phyloP scores from a whole-genome alignment of 371 early-diverging fungal species.

The Conidiobolus incongruus region DNA sequence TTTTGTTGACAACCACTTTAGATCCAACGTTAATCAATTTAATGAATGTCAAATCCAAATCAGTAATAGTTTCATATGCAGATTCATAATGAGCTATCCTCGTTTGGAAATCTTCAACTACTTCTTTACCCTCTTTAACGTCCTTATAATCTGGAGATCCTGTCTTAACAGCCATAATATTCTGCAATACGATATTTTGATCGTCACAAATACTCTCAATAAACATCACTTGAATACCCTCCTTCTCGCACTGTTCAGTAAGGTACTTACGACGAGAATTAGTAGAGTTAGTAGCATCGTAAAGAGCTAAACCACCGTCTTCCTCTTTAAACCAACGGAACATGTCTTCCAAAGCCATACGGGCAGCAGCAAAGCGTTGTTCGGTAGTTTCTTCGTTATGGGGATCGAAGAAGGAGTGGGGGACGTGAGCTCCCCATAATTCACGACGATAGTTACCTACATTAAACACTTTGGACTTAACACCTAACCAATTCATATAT shows the following conservation, averaged over 20 bases:
- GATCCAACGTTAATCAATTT: constrained; percentile 85
- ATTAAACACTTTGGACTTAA: constrained; percentile 81
- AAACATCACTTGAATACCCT: constrained; percentile 73
- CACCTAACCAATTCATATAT: constrained; percentile 89
- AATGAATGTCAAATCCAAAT: constrained; percentile 54
- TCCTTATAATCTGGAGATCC: constrained; percentile 79
- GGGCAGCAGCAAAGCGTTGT: constrained; percentile 57
- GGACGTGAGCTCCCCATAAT: constrained; percentile 51
- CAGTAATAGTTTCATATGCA: constrained; percentile 65
- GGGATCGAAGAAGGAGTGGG: constrained; percentile 80
- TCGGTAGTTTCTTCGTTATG: constrained; percentile 39
- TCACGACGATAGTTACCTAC: constrained; percentile 91
- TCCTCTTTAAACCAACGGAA: constrained; percentile 64
- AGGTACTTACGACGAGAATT: constrained; percentile 46
- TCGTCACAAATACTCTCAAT: constrained; percentile 88
- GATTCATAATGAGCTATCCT: constrained; percentile 77
- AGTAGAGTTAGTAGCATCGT: constrained; percentile 95
- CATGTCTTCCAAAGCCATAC: constrained; percentile 73
- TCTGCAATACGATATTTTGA: constrained; percentile 50
- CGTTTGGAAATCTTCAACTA: constrained; percentile 65
- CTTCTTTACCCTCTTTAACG: constrained; percentile 36
- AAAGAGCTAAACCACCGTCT: constrained; percentile 62
- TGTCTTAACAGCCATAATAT: constrained; percentile 82
- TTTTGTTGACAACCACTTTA: constrained; percentile 69
- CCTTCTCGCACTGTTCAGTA: constrained; percentile 28